A percentile compares a stretch with the other conserved stretches of the same genome.
phyloP scores from a whole-genome alignment of 352 stramenopile genomes.

The Bremia lactucae region DNA sequence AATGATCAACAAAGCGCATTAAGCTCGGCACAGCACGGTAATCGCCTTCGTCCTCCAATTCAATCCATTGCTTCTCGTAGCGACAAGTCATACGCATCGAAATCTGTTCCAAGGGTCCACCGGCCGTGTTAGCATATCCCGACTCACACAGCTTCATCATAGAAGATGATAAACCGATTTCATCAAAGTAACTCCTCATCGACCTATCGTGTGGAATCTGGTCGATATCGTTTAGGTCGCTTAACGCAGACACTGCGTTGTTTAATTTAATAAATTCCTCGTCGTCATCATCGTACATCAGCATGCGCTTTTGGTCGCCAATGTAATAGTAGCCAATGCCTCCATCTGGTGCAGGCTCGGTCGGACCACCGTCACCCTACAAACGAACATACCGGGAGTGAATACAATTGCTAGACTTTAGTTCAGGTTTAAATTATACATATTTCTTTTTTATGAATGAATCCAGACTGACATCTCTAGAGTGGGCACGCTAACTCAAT shows the following conservation, averaged over 20 bases:
- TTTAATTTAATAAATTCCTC: slow-evolving; percentile 73
- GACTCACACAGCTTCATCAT: slow-evolving; percentile 79
- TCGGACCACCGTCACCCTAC: slow-evolving; percentile 69
- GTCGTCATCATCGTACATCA: slow-evolving; percentile 57
- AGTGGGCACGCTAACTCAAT: slow-evolving; percentile 52
- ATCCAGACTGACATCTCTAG: slow-evolving; percentile 77
- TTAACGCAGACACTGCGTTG: slow-evolving; percentile 41
- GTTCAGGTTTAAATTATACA: no score
- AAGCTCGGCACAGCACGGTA: slow-evolving; percentile 66
- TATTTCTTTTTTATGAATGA: slow-evolving; percentile 42
- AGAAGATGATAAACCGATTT: slow-evolving; percentile 41
- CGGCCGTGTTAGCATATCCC: slow-evolving; percentile 74
- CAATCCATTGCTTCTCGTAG: slow-evolving; percentile 79
- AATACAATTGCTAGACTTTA: no score
- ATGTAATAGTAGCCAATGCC: slow-evolving; percentile 82
- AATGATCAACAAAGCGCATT: slow-evolving; percentile 51
- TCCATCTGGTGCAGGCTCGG: slow-evolving; percentile 53
- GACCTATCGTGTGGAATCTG: slow-evolving; percentile 47
- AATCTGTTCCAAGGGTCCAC: slow-evolving; percentile 54
- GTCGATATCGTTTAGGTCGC: slow-evolving; percentile 49
- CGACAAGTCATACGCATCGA: slow-evolving; percentile 68
- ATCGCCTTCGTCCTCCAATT: slow-evolving; percentile 72
- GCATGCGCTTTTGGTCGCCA: slow-evolving; percentile 76
- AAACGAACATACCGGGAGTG: slow-evolving; percentile 1
- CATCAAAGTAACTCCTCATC: slow-evolving; percentile 71